These are phyloP conservation scores for Boletellus ananas DNA, from an alignment of 768 basidiomycete species.

Conservation along the genomic window DNA sequence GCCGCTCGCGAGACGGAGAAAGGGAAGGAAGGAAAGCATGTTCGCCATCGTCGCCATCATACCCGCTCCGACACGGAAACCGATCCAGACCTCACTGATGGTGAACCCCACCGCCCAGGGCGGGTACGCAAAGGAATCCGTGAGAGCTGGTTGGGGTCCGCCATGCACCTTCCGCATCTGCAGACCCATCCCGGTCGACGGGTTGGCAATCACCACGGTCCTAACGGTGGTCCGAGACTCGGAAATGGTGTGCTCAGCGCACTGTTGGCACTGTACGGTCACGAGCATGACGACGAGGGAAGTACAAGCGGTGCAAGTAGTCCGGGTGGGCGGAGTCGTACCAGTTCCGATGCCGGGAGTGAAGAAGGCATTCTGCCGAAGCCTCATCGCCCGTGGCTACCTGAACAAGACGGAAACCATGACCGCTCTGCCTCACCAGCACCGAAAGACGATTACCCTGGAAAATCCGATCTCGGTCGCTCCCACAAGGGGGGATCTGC, in stretches of 20 bases:
- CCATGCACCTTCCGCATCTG: slow-evolving; percentile 1
- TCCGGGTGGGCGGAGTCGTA: slow-evolving; percentile 15
- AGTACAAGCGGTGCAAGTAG: slow-evolving; percentile 22
- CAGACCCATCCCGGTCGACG: background rate
- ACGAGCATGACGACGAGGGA: slow-evolving; percentile 28
- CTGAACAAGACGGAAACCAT: slow-evolving; percentile 4
- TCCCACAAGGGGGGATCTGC: slow-evolving; percentile 21
- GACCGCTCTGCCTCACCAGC: slow-evolving; percentile 2
- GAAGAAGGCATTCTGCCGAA: slow-evolving; percentile 15
- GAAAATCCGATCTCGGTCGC: slow-evolving; percentile 13
- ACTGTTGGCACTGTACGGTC: slow-evolving; percentile 57
- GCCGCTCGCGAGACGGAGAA: background rate
- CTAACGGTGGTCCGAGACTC: slow-evolving; percentile 10
- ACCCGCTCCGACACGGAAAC: slow-evolving; percentile 9
- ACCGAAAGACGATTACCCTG: background rate
- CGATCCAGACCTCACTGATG: slow-evolving; percentile 3
- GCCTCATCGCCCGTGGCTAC: slow-evolving; percentile 23
- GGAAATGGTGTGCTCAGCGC: slow-evolving; percentile 62
- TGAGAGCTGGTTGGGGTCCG: slow-evolving; percentile 13
- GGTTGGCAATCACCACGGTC: slow-evolving; percentile 3
- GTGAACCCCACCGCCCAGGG: slow-evolving; percentile 5
- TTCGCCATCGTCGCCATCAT: background rate
- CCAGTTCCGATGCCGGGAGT: slow-evolving; percentile 20
- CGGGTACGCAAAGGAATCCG: slow-evolving; percentile 17
- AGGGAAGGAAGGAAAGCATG: slow-evolving; percentile 5